A percentile compares a stretch with the other conserved stretches of the same genome.
Conservation (phyloP, 2,329 filamentous ascomycete species). For the Golovinomyces cichoracearum region DNA sequence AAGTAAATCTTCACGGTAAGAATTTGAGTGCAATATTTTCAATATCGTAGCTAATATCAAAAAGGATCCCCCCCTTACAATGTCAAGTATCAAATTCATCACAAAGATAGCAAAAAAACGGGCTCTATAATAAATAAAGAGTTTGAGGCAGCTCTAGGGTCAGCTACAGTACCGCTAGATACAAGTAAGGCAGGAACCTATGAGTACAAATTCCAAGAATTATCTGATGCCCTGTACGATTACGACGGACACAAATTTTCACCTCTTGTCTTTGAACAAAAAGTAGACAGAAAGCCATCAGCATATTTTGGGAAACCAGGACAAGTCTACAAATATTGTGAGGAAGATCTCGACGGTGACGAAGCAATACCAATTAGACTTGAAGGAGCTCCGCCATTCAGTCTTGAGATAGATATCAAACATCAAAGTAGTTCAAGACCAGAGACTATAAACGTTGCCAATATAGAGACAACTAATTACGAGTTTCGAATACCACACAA, state of each 20-base stretch:
- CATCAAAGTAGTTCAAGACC: conserved; percentile 59
- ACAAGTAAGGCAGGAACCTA: conserved; percentile 61
- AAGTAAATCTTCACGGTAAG: conserved; percentile 52
- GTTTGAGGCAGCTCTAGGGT: conserved; percentile 50
- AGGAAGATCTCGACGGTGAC: conserved; percentile 54
- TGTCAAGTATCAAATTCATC: conserved; percentile 54
- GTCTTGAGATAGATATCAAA: conserved; percentile 75
- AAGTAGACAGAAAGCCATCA: conserved; percentile 57
- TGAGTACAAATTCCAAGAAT: conserved; percentile 58
- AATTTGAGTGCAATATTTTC: conserved; percentile 1
- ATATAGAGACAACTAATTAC: conserved; percentile 49
- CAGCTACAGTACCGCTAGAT: conserved; percentile 62
- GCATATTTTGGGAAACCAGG: conserved; percentile 65
- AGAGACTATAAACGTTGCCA: conserved; percentile 56
- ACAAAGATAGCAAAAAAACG: conserved; percentile 41
- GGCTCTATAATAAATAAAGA: conserved; percentile 39
- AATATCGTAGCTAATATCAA: not conserved
- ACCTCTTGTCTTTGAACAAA: conserved; percentile 50
- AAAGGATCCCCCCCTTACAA: conserved; percentile 54
- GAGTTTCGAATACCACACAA: conserved; percentile 64
- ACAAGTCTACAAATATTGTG: conserved; percentile 87
- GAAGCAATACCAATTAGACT: conserved; percentile 73
- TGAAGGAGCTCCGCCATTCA: conserved; percentile 65
- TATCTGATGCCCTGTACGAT: conserved; percentile 70
- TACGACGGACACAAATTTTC: conserved; percentile 38